Base-by-base conservation (phyloP, 805 yeast genomes). In the Candida lessepsii region DNA sequence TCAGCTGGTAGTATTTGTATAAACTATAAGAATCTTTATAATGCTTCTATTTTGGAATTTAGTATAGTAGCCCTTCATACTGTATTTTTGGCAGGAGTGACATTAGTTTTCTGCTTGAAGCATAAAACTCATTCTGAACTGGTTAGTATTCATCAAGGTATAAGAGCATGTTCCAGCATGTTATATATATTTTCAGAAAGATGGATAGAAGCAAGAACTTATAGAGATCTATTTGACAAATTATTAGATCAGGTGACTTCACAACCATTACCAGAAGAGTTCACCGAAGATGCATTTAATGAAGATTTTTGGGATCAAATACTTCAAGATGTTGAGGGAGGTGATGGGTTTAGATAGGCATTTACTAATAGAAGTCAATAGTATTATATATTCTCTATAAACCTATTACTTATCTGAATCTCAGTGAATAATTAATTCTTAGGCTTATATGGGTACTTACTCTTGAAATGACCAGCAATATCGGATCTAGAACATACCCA, bases 401-500 rank as follows among this genome's bases (percentile, higher is more conserved):
- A n/a, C n/a, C n/a, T n/a, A n/a, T n/a, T n/a, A n/a, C n/a, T n/a
- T n/a, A n/a, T n/a, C n/a, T n/a, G n/a, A n/a, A n/a, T n/a, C n/a
- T n/a, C n/a, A n/a, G n/a, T n/a, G n/a, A 5, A 27, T 27, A 21
- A n/a, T 28, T 35, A 35, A 8, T 27, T 35, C 38, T 32, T 32
- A 6, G 49, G 49, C 26, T 39, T 37, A 23, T 46, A 46, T 10
- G 49, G 49, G 20, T 13, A 42, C 25, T 42, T 40, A 1, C 13
- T 23, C 28, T 40, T 46, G 39, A 46, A 46, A 28, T 42, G 46
- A 9, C 13, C n/a, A 27, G 49, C 49, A 15, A 46, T 46, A 18
- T 46, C 49, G 9, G 42, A 37, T 42, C 49, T 46, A 15, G 47
- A 42, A 32, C 49, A 46, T n/a, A 46, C 42, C 49, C 49, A 46